phyloP scores from a whole-genome alignment of 1,284 basidiomycete species.

The Pterula multifida region DNA sequence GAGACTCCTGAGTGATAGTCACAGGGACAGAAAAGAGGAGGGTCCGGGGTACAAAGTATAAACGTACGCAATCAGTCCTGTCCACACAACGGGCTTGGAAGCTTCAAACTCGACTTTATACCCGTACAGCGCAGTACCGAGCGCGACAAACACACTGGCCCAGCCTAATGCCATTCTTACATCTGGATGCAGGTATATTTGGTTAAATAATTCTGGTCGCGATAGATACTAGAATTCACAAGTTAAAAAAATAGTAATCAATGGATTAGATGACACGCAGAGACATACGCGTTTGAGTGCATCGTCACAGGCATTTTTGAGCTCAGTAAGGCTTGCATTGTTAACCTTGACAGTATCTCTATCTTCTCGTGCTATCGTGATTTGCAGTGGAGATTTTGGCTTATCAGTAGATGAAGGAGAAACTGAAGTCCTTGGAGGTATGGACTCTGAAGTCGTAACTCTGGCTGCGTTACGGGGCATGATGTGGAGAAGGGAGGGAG shows the following conservation, averaged over 20 bases:
- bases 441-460: neutral
- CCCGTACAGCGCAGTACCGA: slow-evolving; percentile 72
- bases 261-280: neutral
- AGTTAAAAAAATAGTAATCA: slow-evolving; percentile 6
- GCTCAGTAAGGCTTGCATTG: slow-evolving; percentile 66
- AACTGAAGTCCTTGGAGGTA: slow-evolving; percentile 10
- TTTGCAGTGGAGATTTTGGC: slow-evolving; percentile 41
- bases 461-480: neutral
- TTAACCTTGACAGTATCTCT: slow-evolving; percentile 75
- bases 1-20: neutral
- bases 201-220: slow-evolving; percentile 71
- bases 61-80: slow-evolving; percentile 63
- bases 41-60: slow-evolving; percentile 1
- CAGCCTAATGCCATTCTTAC: slow-evolving; percentile 77
- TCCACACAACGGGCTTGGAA: slow-evolving; percentile 69
- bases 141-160: slow-evolving; percentile 70
- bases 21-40: slow-evolving; percentile 2
- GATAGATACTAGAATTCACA: slow-evolving; percentile 51
- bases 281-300: slow-evolving; percentile 73
- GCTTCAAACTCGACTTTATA: slow-evolving; percentile 80
- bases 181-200: slow-evolving; percentile 77
- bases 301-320: slow-evolving; percentile 88
- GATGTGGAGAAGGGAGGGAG: neutral
- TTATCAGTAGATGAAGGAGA: slow-evolving; percentile 26
- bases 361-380: slow-evolving; percentile 29